Base-by-base conservation (phyloP, 352 stramenopile genomes). In the Pythium chondricola region DNA sequence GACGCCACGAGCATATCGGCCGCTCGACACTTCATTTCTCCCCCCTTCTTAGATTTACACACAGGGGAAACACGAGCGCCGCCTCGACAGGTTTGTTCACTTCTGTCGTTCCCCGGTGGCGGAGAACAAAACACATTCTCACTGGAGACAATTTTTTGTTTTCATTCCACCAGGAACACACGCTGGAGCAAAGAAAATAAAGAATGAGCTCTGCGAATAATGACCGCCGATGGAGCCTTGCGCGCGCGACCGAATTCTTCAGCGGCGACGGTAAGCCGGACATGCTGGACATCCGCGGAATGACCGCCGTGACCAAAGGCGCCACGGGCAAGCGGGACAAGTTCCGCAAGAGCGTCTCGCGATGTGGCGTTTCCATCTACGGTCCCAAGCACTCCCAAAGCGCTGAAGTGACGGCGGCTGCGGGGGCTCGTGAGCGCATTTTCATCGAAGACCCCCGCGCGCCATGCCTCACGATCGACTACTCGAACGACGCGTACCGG, bases 381-480 rank as follows among this genome's bases (percentile, higher is more conserved):
- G 82, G 82, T 0, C 81, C 82, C 4, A 93, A 93, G 58, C 82
- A 90, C 64, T 89, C 76, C 49, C 65, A 76, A 32, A 73, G 58
- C 45, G 55, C 48, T 48, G 65, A 76, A 39, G 43, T 67, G 49
- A 68, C 59, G 38, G 49, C 46, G 8, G 64, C 67, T 2, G 39
- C 55, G 0, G 65, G 64, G 2, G 59, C 50, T 2, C 70, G 77
- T 5, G 82, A 93, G 62, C 82, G 83, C 52, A 91, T 93, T 50
- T 93, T 88, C 49, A 93, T 93, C 39, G 82, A 93, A 58, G 82
- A 93, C 56, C 82, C 82, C 13, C 77, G 84, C 25, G 84, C 77
- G 16, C 79, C 75, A 24, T 91, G 77, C 47, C 66, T 93, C 2
- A 88, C 85, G 56, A 93, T 93, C 39, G 82, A 93, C 62, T 93